Conservation (phyloP, 352 stramenopile species). For the Globisporangium abappressorium region DNA sequence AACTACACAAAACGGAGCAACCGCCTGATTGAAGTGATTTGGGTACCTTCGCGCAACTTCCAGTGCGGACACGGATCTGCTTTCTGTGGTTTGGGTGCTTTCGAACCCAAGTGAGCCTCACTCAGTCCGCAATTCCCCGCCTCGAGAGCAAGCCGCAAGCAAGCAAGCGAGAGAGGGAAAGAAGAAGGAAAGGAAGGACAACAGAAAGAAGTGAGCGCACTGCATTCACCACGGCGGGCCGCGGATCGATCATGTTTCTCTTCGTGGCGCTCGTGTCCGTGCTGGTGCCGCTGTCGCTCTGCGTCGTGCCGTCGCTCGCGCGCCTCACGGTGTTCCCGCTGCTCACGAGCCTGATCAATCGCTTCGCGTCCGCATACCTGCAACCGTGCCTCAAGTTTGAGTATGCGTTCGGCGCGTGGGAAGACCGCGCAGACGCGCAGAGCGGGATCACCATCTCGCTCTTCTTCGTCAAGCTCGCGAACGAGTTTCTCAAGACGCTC, state of each 20-base stretch:
- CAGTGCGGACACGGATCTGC: not conserved
- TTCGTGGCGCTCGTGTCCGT: constrained; percentile 47
- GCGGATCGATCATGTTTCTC: constrained; percentile 31
- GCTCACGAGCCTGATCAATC: constrained; percentile 52
- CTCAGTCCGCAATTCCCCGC: not conserved
- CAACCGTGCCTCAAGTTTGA: constrained; percentile 49
- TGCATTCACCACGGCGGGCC: constrained; percentile 5
- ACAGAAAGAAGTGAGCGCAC: constrained; percentile 1
- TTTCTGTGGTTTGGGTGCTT: not conserved
- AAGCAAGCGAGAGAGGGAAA: not conserved
- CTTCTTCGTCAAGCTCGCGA: constrained; percentile 49
- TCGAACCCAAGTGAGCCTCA: not conserved
- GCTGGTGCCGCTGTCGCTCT: constrained; percentile 59
- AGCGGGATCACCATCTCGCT: constrained; percentile 50
- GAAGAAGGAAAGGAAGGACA: not conserved
- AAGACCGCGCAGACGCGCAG: constrained; percentile 27
- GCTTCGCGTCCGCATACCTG: constrained; percentile 47
- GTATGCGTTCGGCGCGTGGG: constrained; percentile 47
- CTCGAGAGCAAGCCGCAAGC: not conserved
- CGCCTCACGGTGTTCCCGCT: constrained; percentile 58
- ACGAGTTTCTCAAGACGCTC: constrained; percentile 52
- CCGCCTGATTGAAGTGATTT: not conserved
- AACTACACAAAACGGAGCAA: not conserved
- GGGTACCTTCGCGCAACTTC: not conserved
- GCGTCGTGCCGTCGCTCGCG: constrained; percentile 53